Evolutionary conservation across 2,329 filamentous ascomycete genomes (phyloP), one percentile per base, ranked within the genome.

Genomic region (Alternaria triticimaculans): DNA sequence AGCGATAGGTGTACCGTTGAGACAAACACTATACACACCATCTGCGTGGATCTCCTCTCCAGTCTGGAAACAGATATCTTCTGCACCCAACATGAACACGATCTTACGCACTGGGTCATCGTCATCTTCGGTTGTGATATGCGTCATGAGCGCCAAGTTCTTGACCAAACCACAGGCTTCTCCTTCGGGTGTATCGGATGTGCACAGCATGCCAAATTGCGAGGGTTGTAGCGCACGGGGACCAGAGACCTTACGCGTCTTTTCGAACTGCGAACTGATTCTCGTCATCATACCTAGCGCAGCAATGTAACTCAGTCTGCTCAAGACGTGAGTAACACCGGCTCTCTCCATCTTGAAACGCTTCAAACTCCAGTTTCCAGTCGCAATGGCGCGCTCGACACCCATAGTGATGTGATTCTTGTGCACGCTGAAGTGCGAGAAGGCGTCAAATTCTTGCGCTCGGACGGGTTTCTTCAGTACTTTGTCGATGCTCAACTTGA

Each of bases 221-320:
- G 96, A 99, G 7, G 96, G 94, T 76, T 99, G 96, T 53, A 99
- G 85, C 18, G 96, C 96, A 87, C 96, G 90, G 73, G 96, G 96
- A 69, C 96, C 96, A 76, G 91, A 94, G 65, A 99, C 94, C 81
- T 99, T 99, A 72, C 96, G 86, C 3, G 96, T 98, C 86, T 99
- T 99, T 79, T 99, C 96, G 76, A 99, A 99, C 83, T 99, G 96
- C 86, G 92, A 96, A 80, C 92, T 96, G 75, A 99, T 98, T 80
- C 96, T 88, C 14, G 96, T 99, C 96, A 99, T 99, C 96, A 99
- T 99, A 66, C 96, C 96, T 26, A 99, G 87, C 26, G 96, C 96
- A 67, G 92, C 92, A 79, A 99, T 97, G 77, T 98, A 99, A 80
- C 95, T 98, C 59, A 99, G 85, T 67, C 96, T 89, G 81, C 95